Evolutionary conservation across 169 alveolate genomes (phyloP), one percentile per base, ranked within the genome.

Genomic region (Theileria sp.): DNA sequence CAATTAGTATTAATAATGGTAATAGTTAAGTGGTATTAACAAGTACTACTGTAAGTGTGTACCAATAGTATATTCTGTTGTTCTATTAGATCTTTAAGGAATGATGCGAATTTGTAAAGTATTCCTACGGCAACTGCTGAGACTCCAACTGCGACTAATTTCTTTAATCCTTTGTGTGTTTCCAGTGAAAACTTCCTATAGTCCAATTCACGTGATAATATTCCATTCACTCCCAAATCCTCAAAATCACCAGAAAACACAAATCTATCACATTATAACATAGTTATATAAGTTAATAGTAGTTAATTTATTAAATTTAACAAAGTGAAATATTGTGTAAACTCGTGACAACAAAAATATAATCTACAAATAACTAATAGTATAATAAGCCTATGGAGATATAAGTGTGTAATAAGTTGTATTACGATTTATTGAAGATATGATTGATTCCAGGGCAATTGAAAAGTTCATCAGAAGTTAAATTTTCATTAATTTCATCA

Each of bases 41-140:
- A 3, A 32, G 36, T 3, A 32, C 5, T 32, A 44, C 15, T 13
- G 54, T 44, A 36, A 36, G 26, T 67, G 25, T 9, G 12, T 28
- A 76, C 30, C 75, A 80, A 79, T 36, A 72, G 64, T 19, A 49
- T 76, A 44, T 49, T 77, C 34, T 76, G 86, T 28, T 82, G 80
- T 36, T 82, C 79, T 19, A 82, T 15, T 9, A 67, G 5, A 12
- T 49, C 77, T 49, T 69, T 69, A 23, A 82, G 38, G 21, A 76
- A 17, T 25, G 49, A 3, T 32, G 75, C 32, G n/a, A 51, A 49
- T 26, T 67, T 23, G 75, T 76, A 82, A 0, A 74, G 60, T n/a
- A 32, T 58, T 8, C 88, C 88, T 12, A 82, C 86, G 3, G 77
- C 70, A 19, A 82, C 13, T n/a, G 71, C 81, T 5, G 88, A 82